Evolutionary conservation across 345 rosid genomes (phyloP).

Genomic region (Eucalyptus dawsonii): DNA sequence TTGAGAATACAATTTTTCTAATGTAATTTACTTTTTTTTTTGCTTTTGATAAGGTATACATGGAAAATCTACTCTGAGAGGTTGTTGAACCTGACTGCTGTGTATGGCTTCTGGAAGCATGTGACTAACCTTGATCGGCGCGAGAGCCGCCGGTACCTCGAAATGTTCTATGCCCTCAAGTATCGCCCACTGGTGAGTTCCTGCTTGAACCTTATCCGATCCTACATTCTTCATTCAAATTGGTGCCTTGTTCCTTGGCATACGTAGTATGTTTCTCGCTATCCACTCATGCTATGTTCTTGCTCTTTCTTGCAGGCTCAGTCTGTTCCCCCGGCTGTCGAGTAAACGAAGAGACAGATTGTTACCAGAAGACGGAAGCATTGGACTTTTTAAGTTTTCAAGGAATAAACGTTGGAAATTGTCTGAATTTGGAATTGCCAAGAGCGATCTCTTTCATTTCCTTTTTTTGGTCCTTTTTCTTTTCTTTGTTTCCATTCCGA

Average conservation of each 20-base stretch:
- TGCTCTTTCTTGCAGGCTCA: constrained; percentile 42
- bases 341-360: not conserved
- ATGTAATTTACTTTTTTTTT: not conserved
- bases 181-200: constrained; percentile 59
- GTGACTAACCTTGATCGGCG: constrained; percentile 80
- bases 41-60: constrained; percentile 41
- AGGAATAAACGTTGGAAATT: not conserved
- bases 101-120: constrained; percentile 92
- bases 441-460: not conserved
- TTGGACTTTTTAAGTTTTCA: not conserved
- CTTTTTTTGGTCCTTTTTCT: not conserved
- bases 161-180: constrained; percentile 86
- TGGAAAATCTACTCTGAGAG: constrained; percentile 87
- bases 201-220: not conserved
- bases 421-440: not conserved
- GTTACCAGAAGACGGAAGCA: not conserved
- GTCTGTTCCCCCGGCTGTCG: constrained; percentile 51
- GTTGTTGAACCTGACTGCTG: constrained; percentile 78
- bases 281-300: not conserved
- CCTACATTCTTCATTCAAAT: not conserved
- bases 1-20: not conserved
- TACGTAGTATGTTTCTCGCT: not conserved
- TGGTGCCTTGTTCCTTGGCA: not conserved
- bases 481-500: not conserved
- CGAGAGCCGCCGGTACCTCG: constrained; percentile 82